phyloP scores from a whole-genome alignment of 2,329 filamentous ascomycete species.

The Pezicula radicicola region DNA sequence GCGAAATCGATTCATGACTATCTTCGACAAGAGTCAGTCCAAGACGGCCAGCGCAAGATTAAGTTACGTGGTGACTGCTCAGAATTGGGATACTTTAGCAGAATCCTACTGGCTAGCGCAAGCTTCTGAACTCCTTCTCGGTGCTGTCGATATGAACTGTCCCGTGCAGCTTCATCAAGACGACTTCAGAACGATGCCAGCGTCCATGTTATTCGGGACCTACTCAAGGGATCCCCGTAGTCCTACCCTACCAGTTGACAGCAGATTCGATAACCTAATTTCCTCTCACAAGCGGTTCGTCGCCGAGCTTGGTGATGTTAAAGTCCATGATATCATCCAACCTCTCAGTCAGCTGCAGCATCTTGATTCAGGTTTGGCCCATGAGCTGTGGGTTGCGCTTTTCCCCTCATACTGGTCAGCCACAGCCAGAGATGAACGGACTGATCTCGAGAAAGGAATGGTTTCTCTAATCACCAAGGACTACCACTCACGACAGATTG shows the following conservation, averaged over 20 bases:
- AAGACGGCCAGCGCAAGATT: conserved; percentile 86
- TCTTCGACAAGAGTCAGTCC: conserved; percentile 94
- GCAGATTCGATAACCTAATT: conserved; percentile 78
- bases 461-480: conserved; percentile 91
- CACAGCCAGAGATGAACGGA: conserved; percentile 80
- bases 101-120: conserved; percentile 98
- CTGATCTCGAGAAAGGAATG: conserved; percentile 86
- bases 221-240: conserved; percentile 68
- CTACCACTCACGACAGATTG: conserved; percentile 90
- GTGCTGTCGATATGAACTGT: conserved; percentile 83
- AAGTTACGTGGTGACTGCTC: conserved; percentile 82
- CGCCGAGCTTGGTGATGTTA: conserved; percentile 78
- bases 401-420: conserved; percentile 96
- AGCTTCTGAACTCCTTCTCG: conserved; percentile 87
- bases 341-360: conserved; percentile 92
- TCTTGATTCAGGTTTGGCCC: conserved; percentile 74
- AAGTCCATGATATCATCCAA: conserved; percentile 83
- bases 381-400: conserved; percentile 85
- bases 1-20: conserved; percentile 93
- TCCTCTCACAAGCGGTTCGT: conserved; percentile 79
- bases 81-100: conserved; percentile 94
- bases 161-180: conserved; percentile 74
- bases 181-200: conserved; percentile 76
- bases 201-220: conserved; percentile 69
- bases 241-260: conserved; percentile 72